These are phyloP conservation scores for Vachellia pachyceras DNA, from an alignment of 306 rosid species.

Conservation along the genomic window DNA sequence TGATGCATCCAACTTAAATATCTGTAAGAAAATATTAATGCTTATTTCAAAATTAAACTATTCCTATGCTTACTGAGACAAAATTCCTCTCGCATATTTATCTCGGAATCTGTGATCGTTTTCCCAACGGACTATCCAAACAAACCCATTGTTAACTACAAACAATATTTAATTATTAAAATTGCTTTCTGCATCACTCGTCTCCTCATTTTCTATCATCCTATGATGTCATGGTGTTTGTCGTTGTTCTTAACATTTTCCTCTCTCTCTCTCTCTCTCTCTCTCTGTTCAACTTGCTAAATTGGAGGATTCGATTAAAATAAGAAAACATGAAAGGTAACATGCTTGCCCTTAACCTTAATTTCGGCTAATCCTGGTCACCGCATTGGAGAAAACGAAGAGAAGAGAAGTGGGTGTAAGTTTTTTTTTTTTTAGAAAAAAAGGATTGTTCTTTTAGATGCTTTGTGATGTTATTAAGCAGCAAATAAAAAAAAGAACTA, in stretches of 20 bases:
- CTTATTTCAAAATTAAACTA: background rate
- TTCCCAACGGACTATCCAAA: too few species aligned
- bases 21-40: background rate
- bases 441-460: background rate
- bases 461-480: constrained; percentile 27
- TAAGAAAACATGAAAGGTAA: constrained; percentile 30
- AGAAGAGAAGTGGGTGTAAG: constrained; percentile 34
- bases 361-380: constrained; percentile 42
- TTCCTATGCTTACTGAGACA: too few species aligned
- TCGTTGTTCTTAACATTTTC: constrained; percentile 30
- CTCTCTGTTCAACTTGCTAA: constrained; percentile 26
- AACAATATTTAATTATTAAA: background rate
- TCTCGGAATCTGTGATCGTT: too few species aligned
- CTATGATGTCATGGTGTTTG: constrained; percentile 25
- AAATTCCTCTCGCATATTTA: too few species aligned
- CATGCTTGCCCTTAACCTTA: constrained; percentile 24
- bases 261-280: constrained; percentile 19
- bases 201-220: constrained; percentile 23
- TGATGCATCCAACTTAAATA: background rate
- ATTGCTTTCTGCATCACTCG: background rate
- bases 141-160: background rate
- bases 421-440: background rate
- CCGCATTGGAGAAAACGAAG: constrained; percentile 35
- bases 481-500: constrained; percentile 23
- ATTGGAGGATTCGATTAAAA: constrained; percentile 31